Evolutionary conservation across 352 stramenopile genomes (phyloP).

Genomic region (Elongisporangium prolatum): DNA sequence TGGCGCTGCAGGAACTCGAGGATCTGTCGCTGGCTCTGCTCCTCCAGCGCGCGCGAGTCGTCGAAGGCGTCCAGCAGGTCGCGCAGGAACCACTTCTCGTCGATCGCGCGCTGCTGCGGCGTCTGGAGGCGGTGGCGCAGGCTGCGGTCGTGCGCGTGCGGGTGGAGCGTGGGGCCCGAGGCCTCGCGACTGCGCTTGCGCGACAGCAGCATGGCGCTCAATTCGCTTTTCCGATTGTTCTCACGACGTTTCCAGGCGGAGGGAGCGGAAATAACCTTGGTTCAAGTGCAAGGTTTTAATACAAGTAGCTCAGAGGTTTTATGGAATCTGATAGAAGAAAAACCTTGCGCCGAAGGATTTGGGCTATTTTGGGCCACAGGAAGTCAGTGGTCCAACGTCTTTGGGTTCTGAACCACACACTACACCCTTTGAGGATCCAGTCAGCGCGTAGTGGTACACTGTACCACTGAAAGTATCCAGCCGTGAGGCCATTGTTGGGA

Average conservation of each 20-base stretch:
- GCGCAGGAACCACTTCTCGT: slow-evolving; percentile 36
- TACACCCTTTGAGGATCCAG: slow-evolving; percentile 17
- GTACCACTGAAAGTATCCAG: background rate
- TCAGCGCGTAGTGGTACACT: background rate
- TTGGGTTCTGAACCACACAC: slow-evolving; percentile 10
- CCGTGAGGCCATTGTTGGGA: background rate
- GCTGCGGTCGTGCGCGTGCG: background rate
- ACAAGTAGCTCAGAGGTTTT: background rate
- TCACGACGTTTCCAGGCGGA: slow-evolving; percentile 2
- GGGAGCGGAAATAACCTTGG: background rate
- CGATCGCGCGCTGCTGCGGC: slow-evolving; percentile 12
- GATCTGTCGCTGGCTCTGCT: slow-evolving; percentile 11
- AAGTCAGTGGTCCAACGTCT: slow-evolving; percentile 7
- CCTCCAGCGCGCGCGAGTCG: slow-evolving; percentile 4
- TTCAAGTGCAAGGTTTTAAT: background rate
- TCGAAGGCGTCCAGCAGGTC: slow-evolving; percentile 21
- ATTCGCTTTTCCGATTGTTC: slow-evolving; percentile 1
- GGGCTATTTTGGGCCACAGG: background rate
- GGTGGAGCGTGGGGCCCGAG: background rate
- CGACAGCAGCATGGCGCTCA: slow-evolving; percentile 33
- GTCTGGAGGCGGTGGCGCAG: slow-evolving; percentile 9
- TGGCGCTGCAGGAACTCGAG: slow-evolving; percentile 27
- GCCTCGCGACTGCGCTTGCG: slow-evolving; percentile 37
- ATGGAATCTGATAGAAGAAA: background rate
- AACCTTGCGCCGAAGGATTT: background rate